Percentiles rank a stretch among this genome's conserved stretches.
These are phyloP conservation scores for Acacia crassicarpa DNA, from an alignment of 306 rosid species.

Conservation along the genomic window DNA sequence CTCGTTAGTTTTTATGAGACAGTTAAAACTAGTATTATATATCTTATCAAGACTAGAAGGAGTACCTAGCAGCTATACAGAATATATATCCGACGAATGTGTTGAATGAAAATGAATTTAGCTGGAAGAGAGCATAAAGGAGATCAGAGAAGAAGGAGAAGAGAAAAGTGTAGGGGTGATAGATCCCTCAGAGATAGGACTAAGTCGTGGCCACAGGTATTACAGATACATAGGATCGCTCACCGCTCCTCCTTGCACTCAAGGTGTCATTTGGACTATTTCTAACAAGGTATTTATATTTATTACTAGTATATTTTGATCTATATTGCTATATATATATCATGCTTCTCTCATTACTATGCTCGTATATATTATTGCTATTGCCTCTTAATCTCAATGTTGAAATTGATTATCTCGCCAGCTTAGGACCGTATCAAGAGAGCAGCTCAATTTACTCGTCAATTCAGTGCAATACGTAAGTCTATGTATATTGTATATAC, in stretches of 20 bases:
- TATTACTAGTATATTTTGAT: neutral
- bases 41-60: too few species aligned
- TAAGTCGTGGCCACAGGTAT: constrained; percentile 32
- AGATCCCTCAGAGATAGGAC: too few species aligned
- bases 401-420: constrained; percentile 9
- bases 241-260: constrained; percentile 73
- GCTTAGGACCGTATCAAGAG: constrained; percentile 53
- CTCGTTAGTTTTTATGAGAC: too few species aligned
- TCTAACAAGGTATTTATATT: constrained; percentile 42
- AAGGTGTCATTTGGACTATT: constrained; percentile 71
- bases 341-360: neutral
- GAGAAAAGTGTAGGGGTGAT: constrained; percentile 39
- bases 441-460: constrained; percentile 46
- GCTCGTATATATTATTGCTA: neutral
- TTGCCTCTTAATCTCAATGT: neutral
- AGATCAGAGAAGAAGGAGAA: constrained; percentile 28
- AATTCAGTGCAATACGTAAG: constrained; percentile 51
- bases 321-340: neutral
- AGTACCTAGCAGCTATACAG: neutral
- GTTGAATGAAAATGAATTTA: constrained; percentile 22
- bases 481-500: too few species aligned
- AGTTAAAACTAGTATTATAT: too few species aligned
- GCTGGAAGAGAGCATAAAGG: constrained; percentile 39
- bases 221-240: constrained; percentile 73
- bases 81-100: too few species aligned